These are phyloP conservation scores for Camelina neglecta DNA, from an alignment of 345 rosid species.

Conservation along the genomic window DNA sequence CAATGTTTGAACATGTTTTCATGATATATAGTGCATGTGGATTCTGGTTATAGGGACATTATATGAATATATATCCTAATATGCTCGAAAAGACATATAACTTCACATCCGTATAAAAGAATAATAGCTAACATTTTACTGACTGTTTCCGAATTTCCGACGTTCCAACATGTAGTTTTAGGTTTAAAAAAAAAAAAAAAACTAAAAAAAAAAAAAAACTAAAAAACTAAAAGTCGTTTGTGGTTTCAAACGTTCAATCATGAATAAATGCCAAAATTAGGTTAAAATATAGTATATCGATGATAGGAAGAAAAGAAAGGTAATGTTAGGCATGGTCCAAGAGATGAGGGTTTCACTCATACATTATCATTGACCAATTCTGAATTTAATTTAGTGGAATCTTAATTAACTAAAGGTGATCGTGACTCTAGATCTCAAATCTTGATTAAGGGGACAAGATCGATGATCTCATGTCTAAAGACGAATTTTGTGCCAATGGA, in stretches of 20 bases:
- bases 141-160: not conserved
- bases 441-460: slow-evolving; percentile 44
- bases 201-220: too few species aligned
- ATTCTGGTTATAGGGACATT: not conserved
- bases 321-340: slow-evolving; percentile 44
- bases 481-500: slow-evolving; percentile 35
- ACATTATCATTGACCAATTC: slow-evolving; percentile 38
- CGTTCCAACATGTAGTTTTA: not conserved
- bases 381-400: slow-evolving; percentile 33
- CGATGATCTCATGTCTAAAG: slow-evolving; percentile 43
- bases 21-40: not conserved
- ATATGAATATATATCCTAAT: not conserved
- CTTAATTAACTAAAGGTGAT: slow-evolving; percentile 40
- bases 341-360: slow-evolving; percentile 34
- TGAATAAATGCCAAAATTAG: slow-evolving; percentile 35
- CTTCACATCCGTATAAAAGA: not conserved
- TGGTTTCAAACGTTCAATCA: slow-evolving; percentile 24
- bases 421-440: slow-evolving; percentile 41
- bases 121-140: not conserved
- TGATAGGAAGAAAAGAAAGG: not conserved
- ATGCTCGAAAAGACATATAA: not conserved
- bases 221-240: not conserved
- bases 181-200: too few species aligned
- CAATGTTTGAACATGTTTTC: not conserved
- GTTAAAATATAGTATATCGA: slow-evolving; percentile 7